Evolutionary conservation across 2,329 filamentous ascomycete species (phyloP).

Genomic region (Acrocalymma vagum): DNA sequence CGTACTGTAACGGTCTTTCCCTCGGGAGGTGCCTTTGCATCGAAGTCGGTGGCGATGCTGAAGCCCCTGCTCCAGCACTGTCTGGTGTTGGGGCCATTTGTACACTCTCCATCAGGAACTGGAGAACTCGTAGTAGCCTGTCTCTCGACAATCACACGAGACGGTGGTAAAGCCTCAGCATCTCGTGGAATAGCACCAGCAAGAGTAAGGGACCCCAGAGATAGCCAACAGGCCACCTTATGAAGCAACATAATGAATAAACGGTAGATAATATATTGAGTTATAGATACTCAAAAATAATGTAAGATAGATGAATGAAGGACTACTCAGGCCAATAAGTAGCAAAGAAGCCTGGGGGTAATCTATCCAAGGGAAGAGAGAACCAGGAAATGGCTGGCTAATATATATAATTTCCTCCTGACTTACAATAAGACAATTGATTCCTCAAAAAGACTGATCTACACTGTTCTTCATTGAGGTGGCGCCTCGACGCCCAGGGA

Average conservation of each 20-base stretch:
- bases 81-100: conserved; percentile 49
- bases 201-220: conserved; percentile 33
- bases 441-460: too few relatives aligned
- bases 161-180: conserved; percentile 17
- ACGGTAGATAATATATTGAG: too few relatives aligned
- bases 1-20: conserved; percentile 45
- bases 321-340: conserved; percentile 18
- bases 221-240: conserved; percentile 32
- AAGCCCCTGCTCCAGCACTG: conserved; percentile 54
- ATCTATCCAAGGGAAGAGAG: conserved; percentile 15
- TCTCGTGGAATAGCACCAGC: conserved; percentile 32
- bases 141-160: conserved; percentile 31
- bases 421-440: too few relatives aligned
- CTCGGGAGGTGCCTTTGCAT: conserved; percentile 51
- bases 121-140: conserved; percentile 25
- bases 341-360: conserved; percentile 8
- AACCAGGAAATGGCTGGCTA: conserved; percentile 9
- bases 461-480: conserved; percentile 2
- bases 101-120: conserved; percentile 45
- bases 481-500: conserved; percentile 7
- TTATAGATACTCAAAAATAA: too few relatives aligned
- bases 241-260: conserved; percentile 33
- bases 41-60: conserved; percentile 56
- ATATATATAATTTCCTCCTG: conserved; percentile 27
- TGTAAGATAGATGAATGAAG: conserved; percentile 13